phyloP scores from a whole-genome alignment of 140 eudicot genomes.

The Anethum foeniculum region DNA sequence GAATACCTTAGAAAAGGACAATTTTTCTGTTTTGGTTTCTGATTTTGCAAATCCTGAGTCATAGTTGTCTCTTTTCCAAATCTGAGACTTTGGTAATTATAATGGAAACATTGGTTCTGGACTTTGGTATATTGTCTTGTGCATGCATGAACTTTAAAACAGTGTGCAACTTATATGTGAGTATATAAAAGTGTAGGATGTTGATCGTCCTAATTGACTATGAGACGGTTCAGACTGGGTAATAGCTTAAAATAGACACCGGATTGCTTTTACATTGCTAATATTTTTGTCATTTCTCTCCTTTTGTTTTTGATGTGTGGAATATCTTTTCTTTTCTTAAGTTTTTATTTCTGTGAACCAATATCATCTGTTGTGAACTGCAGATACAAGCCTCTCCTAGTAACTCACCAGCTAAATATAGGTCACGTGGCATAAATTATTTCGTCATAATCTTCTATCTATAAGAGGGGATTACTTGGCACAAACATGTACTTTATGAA shows the following conservation, averaged over 20 bases:
- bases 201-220: too few species aligned
- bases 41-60: neutral
- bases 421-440: too few species aligned
- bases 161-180: neutral
- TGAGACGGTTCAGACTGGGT: neutral
- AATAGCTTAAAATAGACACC: neutral
- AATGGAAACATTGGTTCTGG: neutral
- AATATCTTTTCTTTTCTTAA: neutral
- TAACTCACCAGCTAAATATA: neutral
- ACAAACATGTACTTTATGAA: too few species aligned
- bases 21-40: neutral
- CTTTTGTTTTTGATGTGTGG: neutral
- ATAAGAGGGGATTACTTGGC: neutral
- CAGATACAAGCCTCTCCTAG: neutral
- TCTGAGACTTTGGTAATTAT: neutral
- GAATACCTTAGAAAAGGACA: neutral
- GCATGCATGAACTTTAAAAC: neutral
- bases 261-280: neutral
- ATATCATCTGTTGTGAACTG: neutral
- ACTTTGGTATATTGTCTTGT: neutral
- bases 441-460: neutral
- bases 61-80: neutral
- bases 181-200: neutral
- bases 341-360: neutral
- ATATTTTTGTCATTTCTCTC: neutral